Base-by-base conservation (phyloP, 2,329 filamentous ascomycete species). In the Alternaria arborescens region DNA sequence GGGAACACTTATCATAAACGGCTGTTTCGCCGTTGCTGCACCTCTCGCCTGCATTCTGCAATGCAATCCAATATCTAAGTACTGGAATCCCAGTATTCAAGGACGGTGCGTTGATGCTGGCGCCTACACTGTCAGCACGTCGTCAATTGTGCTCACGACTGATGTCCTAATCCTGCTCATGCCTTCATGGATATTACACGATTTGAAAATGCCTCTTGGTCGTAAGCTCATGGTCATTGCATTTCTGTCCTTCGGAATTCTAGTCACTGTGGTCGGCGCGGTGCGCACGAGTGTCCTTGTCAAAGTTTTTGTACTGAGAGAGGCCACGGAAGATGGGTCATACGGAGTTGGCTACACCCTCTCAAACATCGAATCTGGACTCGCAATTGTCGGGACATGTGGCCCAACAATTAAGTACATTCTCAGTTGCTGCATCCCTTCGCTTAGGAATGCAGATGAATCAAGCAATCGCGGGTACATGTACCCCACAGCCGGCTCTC, bases 21-120 rank as follows among this genome's bases (percentile, higher is more conserved):
- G 36, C 8, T 44, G 53, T 24, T 71, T 66, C 55, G 58, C 58
- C 8, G 56, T 71, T 40, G 61, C 57, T 8, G 64, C 61, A 6
- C 56, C 68, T 1, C 47, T 71, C n/a, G 58, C 54, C 24, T 62
- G 55, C 18, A 66, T 76, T 24, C 67, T 76, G 26, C 71, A 74
- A 41, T 78, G 74, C 54, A 56, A 67, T 26, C 74, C 74, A 1
- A 57, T 76, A 12, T n/a, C 54, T 8, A 68, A 50, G 26, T 72
- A 69, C 36, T 78, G 73, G 73, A 64, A 77, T 44, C 67, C 61
- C 30, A 57, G 48, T 4, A 59, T 71, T n/a, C 38, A 62, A 22
- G 58, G 67, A 3, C 56, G 32, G 16, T 71, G 67, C 24, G 32
- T 65, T 16, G 42, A 68, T 41, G 48, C 43, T 14, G 56, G 40